These are phyloP conservation scores for Cymbidium sinense DNA, from an alignment of 106 monocot species.

Conservation along the genomic window DNA sequence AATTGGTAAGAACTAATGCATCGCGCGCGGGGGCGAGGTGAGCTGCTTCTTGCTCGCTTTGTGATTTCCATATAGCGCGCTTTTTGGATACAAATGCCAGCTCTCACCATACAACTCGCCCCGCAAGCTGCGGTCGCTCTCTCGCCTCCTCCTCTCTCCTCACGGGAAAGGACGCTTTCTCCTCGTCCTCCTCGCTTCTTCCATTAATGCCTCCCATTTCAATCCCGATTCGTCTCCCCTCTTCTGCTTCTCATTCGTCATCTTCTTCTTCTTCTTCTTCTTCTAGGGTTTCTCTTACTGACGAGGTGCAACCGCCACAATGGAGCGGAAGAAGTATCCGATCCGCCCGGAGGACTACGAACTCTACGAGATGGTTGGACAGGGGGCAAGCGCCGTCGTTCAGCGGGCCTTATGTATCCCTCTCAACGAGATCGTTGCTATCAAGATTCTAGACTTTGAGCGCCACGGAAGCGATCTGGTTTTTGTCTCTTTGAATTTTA, in stretches of 20 bases:
- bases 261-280: not conserved
- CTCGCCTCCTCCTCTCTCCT: conserved; percentile 3
- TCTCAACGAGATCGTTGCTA: conserved; percentile 58
- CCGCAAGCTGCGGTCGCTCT: conserved; percentile 13
- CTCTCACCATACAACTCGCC: conserved; percentile 1
- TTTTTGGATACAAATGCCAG: conserved; percentile 1
- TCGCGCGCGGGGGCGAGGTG: not conserved
- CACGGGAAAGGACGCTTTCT: conserved; percentile 12
- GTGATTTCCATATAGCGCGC: conserved; percentile 11
- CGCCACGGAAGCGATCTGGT: conserved; percentile 6
- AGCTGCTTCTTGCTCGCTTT: not conserved
- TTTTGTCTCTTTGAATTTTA: not conserved
- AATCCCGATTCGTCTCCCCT: not conserved
- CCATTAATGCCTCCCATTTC: conserved; percentile 9
- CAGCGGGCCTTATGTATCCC: conserved; percentile 57
- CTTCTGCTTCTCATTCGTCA: not conserved
- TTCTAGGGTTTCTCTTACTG: conserved; percentile 1
- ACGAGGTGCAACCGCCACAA: not conserved
- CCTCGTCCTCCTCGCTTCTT: not conserved
- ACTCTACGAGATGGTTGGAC: conserved; percentile 62
- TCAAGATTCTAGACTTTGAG: conserved; percentile 80
- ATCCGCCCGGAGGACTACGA: conserved; percentile 61
- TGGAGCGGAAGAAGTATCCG: conserved; percentile 55
- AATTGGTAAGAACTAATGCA: too few relatives aligned
- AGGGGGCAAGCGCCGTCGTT: conserved; percentile 76